Percentiles rank a stretch among this genome's conserved stretches.
Evolutionary conservation across 108 stramenopile species (phyloP).

Genomic region (Cylindrotheca fusiformis): DNA sequence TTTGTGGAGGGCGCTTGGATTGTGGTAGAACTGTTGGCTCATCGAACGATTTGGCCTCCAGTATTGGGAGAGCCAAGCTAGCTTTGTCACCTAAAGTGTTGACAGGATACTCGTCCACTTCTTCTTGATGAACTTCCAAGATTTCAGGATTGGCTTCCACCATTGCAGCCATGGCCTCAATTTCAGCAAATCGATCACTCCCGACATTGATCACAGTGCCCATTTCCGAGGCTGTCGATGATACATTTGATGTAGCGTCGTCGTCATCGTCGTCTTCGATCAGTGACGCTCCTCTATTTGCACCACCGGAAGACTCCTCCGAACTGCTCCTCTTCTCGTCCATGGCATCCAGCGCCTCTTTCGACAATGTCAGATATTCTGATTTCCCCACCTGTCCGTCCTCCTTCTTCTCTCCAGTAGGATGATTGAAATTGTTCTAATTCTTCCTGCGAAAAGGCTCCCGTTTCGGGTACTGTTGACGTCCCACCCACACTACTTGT

Average conservation of each 20-base stretch:
- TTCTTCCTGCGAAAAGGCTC: background rate
- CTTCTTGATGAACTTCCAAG: background rate
- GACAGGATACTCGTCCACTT: background rate
- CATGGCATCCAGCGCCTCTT: background rate
- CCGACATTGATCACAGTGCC: conserved; percentile 48
- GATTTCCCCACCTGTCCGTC: too few species aligned
- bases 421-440: background rate
- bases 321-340: background rate
- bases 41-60: conserved; percentile 10
- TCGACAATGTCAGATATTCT: background rate
- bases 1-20: background rate
- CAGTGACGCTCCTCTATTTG: conserved; percentile 4
- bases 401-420: background rate
- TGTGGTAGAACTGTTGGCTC: background rate
- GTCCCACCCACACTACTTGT: background rate
- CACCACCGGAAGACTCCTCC: background rate
- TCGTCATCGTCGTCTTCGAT: conserved; percentile 20
- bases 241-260: conserved; percentile 31
- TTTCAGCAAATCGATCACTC: conserved; percentile 26
- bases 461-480: conserved; percentile 10
- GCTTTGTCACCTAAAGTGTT: background rate
- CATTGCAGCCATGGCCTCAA: conserved; percentile 31
- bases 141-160: conserved; percentile 11
- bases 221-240: conserved; percentile 53
- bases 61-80: conserved; percentile 1